phyloP scores from a whole-genome alignment of 164 flowering plant species.

The Annona cherimola region DNA sequence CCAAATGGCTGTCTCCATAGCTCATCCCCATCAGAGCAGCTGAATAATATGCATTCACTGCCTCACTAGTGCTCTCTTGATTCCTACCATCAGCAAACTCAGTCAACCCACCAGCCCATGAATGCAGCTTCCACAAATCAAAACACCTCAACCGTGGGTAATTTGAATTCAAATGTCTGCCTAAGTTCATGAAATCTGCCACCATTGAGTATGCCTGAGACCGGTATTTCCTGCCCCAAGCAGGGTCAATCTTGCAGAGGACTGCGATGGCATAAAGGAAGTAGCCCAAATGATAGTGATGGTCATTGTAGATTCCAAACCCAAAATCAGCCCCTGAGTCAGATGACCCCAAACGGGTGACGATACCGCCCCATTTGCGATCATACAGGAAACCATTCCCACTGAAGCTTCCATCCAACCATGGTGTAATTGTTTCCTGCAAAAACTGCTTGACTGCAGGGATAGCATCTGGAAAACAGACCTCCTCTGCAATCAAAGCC shows the following conservation, averaged over 20 bases:
- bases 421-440: constrained; percentile 65
- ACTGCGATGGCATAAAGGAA: constrained; percentile 84
- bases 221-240: constrained; percentile 82
- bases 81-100: constrained; percentile 82
- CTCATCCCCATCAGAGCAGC: constrained; percentile 91
- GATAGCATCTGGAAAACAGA: constrained; percentile 43
- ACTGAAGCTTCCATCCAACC: constrained; percentile 72
- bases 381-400: constrained; percentile 84
- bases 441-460: constrained; percentile 52
- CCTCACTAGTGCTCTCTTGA: constrained; percentile 89
- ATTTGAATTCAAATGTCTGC: constrained; percentile 27
- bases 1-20: constrained; percentile 76
- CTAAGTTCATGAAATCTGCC: constrained; percentile 78
- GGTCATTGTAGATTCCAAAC: constrained; percentile 84
- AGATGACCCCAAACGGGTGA: constrained; percentile 56
- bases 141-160: constrained; percentile 76
- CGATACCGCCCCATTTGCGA: constrained; percentile 81
- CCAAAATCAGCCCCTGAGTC: constrained; percentile 90
- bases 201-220: constrained; percentile 69
- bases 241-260: constrained; percentile 71
- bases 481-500: constrained; percentile 90
- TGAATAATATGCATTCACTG: constrained; percentile 81
- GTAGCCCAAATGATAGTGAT: constrained; percentile 86
- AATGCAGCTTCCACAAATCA: constrained; percentile 80
- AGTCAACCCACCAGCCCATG: constrained; percentile 88